Evolutionary conservation across 768 basidiomycete genomes (phyloP).

Genomic region (Sporobolomyces pararoseus): DNA sequence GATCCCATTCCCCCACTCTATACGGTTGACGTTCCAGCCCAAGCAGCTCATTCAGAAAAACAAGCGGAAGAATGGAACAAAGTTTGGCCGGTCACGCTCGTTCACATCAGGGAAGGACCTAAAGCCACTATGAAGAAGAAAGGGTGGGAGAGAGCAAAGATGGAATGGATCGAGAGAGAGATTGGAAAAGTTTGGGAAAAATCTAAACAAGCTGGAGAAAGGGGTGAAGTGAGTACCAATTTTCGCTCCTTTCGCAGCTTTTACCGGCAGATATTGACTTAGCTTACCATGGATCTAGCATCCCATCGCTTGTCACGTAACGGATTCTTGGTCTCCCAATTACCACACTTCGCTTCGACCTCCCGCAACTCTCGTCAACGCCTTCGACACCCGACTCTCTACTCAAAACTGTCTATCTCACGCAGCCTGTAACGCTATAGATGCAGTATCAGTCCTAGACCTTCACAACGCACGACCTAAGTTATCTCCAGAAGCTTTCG

Average conservation of each 20-base stretch:
- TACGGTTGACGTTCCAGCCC: conserved; percentile 55
- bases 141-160: conserved; percentile 52
- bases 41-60: conserved; percentile 58
- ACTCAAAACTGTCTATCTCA: conserved; percentile 76
- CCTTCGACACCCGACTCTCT: conserved; percentile 68
- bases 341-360: conserved; percentile 48
- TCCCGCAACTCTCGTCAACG: conserved; percentile 53
- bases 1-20: conserved; percentile 3
- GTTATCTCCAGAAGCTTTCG: conserved; percentile 10
- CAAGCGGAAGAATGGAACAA: conserved; percentile 43
- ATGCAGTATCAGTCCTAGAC: conserved; percentile 41
- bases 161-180: conserved; percentile 72
- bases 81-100: conserved; percentile 69
- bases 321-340: conserved; percentile 27
- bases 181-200: conserved; percentile 57
- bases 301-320: conserved; percentile 39
- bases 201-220: conserved; percentile 54
- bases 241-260: neutral
- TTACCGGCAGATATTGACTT: neutral
- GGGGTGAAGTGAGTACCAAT: conserved; percentile 63
- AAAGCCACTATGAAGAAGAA: conserved; percentile 61
- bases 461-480: conserved; percentile 23
- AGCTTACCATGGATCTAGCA: conserved; percentile 11
- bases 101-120: conserved; percentile 57
- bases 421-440: conserved; percentile 69